These are phyloP conservation scores for Hortaea werneckii DNA, from an alignment of 2,329 filamentous ascomycete species.

Conservation along the genomic window DNA sequence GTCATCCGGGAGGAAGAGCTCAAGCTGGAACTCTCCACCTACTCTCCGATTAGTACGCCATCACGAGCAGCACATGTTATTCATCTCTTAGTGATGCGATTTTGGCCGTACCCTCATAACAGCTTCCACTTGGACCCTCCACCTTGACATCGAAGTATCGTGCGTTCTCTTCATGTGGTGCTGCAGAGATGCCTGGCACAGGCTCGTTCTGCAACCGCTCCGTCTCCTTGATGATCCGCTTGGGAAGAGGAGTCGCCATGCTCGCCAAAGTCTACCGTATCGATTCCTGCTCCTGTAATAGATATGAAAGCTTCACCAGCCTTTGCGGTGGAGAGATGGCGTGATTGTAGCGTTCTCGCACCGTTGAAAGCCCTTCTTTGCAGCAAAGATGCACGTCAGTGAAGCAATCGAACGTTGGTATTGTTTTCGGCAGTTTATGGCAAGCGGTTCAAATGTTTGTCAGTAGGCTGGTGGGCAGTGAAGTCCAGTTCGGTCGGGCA, in stretches of 20 bases:
- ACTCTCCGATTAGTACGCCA: background rate
- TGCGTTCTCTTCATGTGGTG: constrained; percentile 94
- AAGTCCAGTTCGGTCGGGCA: no score
- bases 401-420: no score
- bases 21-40: constrained; percentile 88
- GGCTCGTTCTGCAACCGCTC: constrained; percentile 94
- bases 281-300: no score
- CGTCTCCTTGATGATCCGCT: constrained; percentile 97
- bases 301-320: background rate
- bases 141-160: constrained; percentile 98
- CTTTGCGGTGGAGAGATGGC: background rate
- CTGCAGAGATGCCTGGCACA: constrained; percentile 88
- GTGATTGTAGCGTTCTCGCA: no score
- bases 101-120: constrained; percentile 66
- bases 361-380: no score
- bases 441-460: no score
- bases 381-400: no score
- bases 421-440: no score
- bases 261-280: background rate
- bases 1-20: constrained; percentile 95
- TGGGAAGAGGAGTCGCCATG: constrained; percentile 62
- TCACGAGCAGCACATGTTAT: background rate
- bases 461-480: no score
- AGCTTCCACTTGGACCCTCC: constrained; percentile 80
- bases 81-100: background rate